Conservation (phyloP, 2,329 filamentous ascomycete genomes). For the Fusarium sp. region DNA sequence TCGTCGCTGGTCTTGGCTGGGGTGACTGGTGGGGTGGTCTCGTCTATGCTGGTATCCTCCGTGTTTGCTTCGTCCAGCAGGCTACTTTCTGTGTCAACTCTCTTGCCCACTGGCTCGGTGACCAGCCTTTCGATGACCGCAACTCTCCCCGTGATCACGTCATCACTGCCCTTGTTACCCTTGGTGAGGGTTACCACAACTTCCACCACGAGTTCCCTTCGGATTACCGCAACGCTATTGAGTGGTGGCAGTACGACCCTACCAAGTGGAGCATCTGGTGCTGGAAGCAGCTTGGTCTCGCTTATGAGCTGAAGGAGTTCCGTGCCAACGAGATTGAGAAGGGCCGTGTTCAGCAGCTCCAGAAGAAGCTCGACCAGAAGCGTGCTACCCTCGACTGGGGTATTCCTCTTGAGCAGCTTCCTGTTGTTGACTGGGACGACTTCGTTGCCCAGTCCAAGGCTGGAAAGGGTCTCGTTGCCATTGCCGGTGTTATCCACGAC, state of each 20-base stretch:
- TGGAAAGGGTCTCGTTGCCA: conserved; percentile 79
- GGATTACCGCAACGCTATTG: conserved; percentile 90
- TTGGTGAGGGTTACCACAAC: conserved; percentile 93
- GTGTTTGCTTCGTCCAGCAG: conserved; percentile 91
- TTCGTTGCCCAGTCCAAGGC: conserved; percentile 81
- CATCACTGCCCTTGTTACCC: conserved; percentile 84
- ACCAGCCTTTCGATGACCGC: conserved; percentile 92
- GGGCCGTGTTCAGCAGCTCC: conserved; percentile 86
- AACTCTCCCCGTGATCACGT: conserved; percentile 91
- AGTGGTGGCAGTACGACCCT: conserved; percentile 92
- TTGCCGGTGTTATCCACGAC: conserved; percentile 89
- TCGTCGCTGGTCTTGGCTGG: conserved; percentile 83
- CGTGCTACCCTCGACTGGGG: conserved; percentile 87
- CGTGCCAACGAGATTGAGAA: conserved; percentile 92
- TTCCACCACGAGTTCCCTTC: conserved; percentile 96
- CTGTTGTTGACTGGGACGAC: conserved; percentile 88
- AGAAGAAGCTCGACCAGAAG: conserved; percentile 94
- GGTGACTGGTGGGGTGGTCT: conserved; percentile 85
- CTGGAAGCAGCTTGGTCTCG: conserved; percentile 86
- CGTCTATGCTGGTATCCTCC: conserved; percentile 85
- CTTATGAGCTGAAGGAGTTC: conserved; percentile 91
- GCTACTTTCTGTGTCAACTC: conserved; percentile 95
- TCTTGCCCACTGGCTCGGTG: conserved; percentile 88
- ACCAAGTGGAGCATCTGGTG: conserved; percentile 90
- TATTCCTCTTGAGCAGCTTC: conserved; percentile 84